Percentiles rank a stretch among this genome's conserved stretches.
These are phyloP conservation scores for Populus hybrid DNA, from an alignment of 441 rosid species.

Conservation along the genomic window DNA sequence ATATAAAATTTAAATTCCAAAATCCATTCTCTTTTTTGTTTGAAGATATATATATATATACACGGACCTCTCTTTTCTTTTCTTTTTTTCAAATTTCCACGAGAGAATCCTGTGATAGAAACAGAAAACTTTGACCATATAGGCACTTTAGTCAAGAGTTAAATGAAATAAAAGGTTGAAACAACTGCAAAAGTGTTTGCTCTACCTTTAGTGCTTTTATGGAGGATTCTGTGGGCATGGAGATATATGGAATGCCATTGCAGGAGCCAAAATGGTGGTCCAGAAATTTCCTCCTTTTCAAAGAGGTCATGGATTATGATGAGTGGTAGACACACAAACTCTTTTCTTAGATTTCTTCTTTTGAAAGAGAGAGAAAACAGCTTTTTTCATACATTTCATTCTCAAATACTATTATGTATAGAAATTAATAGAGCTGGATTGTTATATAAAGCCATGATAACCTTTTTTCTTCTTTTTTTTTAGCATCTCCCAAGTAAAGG, in stretches of 20 bases:
- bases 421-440: slow-evolving; percentile 8
- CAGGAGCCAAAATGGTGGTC: slow-evolving; percentile 43
- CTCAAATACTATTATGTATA: background rate
- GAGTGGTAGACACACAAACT: slow-evolving; percentile 36
- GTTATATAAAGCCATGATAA: background rate
- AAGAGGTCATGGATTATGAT: slow-evolving; percentile 28
- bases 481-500: background rate
- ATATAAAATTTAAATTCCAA: too few relatives aligned
- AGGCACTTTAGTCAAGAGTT: slow-evolving; percentile 18
- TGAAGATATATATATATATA: too few relatives aligned
- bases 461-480: background rate
- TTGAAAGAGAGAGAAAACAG: slow-evolving; percentile 16
- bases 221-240: slow-evolving; percentile 29
- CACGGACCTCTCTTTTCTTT: background rate
- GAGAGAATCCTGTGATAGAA: slow-evolving; percentile 12
- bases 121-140: slow-evolving; percentile 25
- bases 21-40: too few relatives aligned
- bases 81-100: background rate
- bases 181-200: slow-evolving; percentile 33
- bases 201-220: slow-evolving; percentile 23
- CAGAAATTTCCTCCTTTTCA: slow-evolving; percentile 32
- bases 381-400: slow-evolving; percentile 20
- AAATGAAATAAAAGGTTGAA: slow-evolving; percentile 24
- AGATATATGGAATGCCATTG: slow-evolving; percentile 14
- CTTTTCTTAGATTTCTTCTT: slow-evolving; percentile 42